These are phyloP conservation scores for Jatropha podagrica DNA, from an alignment of 441 rosid genomes.

Conservation along the genomic window DNA sequence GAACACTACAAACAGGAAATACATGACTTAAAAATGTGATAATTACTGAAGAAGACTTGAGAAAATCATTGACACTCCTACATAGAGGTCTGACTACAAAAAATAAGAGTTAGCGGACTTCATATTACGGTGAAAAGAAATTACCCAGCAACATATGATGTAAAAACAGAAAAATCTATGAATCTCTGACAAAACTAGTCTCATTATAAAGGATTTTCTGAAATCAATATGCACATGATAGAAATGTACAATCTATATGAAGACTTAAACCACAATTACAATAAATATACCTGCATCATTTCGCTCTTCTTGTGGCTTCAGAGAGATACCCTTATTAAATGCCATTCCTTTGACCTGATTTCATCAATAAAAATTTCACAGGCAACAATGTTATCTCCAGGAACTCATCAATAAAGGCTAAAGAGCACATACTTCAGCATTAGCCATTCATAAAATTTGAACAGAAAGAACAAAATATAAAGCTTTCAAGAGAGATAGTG, in stretches of 20 bases:
- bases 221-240: not conserved
- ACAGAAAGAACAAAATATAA: not conserved
- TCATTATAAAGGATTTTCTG: not conserved
- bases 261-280: not conserved
- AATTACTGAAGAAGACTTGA: not conserved
- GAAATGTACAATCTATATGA: not conserved
- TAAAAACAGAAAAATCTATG: not conserved
- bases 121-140: not conserved
- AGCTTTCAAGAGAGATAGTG: not conserved
- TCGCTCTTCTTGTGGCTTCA: conserved; percentile 64
- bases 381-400: conserved; percentile 3
- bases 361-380: conserved; percentile 11
- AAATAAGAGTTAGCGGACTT: not conserved
- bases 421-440: not conserved
- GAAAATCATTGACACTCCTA: not conserved
- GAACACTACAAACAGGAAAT: not conserved
- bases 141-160: not conserved
- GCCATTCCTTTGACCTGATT: conserved; percentile 95
- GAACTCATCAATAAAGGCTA: not conserved
- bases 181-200: not conserved
- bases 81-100: not conserved
- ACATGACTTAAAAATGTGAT: not conserved
- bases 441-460: not conserved
- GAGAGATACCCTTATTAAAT: conserved; percentile 61
- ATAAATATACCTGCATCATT: conserved; percentile 62